Evolutionary conservation across 768 basidiomycete species (phyloP).

Genomic region (Amylocystis lapponica): DNA sequence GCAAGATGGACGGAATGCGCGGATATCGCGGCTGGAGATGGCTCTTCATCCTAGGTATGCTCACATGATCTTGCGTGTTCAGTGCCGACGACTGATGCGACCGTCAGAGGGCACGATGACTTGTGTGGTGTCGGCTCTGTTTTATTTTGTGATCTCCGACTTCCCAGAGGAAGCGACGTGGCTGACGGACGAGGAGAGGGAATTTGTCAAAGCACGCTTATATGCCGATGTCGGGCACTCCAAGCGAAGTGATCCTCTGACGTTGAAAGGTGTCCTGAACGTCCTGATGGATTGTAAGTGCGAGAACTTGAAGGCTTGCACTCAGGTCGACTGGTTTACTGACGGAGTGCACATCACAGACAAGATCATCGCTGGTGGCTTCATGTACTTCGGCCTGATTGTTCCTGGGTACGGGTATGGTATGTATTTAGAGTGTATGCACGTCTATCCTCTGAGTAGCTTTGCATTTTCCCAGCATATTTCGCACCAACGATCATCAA

Average conservation of each 20-base stretch:
- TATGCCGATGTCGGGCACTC: slow-evolving; percentile 25
- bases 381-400: slow-evolving; percentile 27
- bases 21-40: slow-evolving; percentile 27
- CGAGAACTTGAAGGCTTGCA: too few relatives aligned
- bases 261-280: slow-evolving; percentile 13
- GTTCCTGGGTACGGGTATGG: slow-evolving; percentile 25
- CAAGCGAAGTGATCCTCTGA: slow-evolving; percentile 16
- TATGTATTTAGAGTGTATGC: slow-evolving; percentile 18
- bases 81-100: neutral
- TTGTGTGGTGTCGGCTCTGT: slow-evolving; percentile 23
- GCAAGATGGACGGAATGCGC: slow-evolving; percentile 27
- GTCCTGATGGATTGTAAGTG: slow-evolving; percentile 24
- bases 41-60: slow-evolving; percentile 27
- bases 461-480: slow-evolving; percentile 9
- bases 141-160: slow-evolving; percentile 31
- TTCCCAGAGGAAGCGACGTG: slow-evolving; percentile 28
- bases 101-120: slow-evolving; percentile 32
- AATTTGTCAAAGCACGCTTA: slow-evolving; percentile 25
- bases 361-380: slow-evolving; percentile 24
- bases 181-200: slow-evolving; percentile 24
- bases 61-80: neutral
- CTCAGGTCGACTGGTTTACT: neutral
- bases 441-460: neutral
- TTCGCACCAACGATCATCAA: slow-evolving; percentile 20
- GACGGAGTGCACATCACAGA: slow-evolving; percentile 7